Evolutionary conservation across 495 filamentous ascomycete species (phyloP).

Genomic region (Tuber brumale): DNA sequence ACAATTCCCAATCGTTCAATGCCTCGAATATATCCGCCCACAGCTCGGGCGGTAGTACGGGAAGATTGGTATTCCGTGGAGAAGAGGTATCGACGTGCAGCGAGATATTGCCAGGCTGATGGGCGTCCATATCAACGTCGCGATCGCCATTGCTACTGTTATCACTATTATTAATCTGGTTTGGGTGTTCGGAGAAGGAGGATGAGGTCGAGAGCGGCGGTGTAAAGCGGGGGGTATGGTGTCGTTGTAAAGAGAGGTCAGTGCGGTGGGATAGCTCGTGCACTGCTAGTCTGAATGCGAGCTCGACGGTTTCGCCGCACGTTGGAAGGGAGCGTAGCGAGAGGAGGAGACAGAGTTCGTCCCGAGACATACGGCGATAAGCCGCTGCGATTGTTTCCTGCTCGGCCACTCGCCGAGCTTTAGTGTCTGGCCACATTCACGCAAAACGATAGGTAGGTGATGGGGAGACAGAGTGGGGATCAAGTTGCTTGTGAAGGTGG

Average conservation of each 20-base stretch:
- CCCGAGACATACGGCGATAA: slow-evolving; percentile 34
- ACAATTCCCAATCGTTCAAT: slow-evolving; percentile 81
- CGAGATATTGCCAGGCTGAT: slow-evolving; percentile 9
- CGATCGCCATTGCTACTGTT: slow-evolving; percentile 5
- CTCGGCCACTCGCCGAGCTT: not conserved
- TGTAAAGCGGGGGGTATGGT: slow-evolving; percentile 25
- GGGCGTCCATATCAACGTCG: slow-evolving; percentile 20
- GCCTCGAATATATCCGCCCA: slow-evolving; percentile 83
- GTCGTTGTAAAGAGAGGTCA: slow-evolving; percentile 26
- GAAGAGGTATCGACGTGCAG: not conserved
- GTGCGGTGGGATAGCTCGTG: slow-evolving; percentile 40
- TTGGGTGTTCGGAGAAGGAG: slow-evolving; percentile 22
- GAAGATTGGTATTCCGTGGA: slow-evolving; percentile 8
- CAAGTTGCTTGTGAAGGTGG: slow-evolving; percentile 7
- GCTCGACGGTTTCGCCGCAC: slow-evolving; percentile 31
- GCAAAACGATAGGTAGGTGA: not conserved
- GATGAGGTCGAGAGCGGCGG: slow-evolving; percentile 27
- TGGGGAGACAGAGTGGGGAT: not conserved
- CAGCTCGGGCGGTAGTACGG: slow-evolving; percentile 65
- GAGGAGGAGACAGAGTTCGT: slow-evolving; percentile 40
- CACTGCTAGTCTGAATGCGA: slow-evolving; percentile 37
- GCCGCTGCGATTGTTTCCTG: slow-evolving; percentile 35
- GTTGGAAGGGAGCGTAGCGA: slow-evolving; percentile 37
- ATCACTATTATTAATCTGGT: slow-evolving; percentile 16
- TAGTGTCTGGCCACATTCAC: not conserved